Base-by-base conservation (phyloP, 805 yeast species). In the Yamadazyma paraphyllophila region DNA sequence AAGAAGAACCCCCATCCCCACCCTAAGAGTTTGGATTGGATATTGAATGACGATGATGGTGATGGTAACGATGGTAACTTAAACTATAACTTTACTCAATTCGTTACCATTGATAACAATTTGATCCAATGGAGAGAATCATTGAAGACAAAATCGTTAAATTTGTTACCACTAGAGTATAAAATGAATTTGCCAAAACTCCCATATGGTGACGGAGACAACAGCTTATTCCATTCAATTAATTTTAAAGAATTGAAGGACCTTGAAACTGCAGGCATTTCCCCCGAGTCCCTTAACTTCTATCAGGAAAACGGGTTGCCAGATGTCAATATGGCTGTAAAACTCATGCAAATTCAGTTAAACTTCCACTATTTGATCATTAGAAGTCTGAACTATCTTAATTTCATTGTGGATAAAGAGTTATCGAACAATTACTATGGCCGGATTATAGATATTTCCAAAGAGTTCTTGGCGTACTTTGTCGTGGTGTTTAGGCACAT, bases 1-100 rank as follows among this genome's bases (percentile, higher is more conserved):
- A 50, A 53, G 4, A 52, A 56, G 36, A 47, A 48, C 12, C 32
- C 38, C 3, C 43, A 38, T 16, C 37, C 30, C 7, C 59, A 60
- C 35, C 59, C 60, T 13, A 55, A 55, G 32, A 60, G 53, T 32
- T 57, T 71, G 25, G 76, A 71, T 48, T 69, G 74, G 73, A 69
- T 71, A 17, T 58, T 71, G 37, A 70, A 70, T 46, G 74, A 72
- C 47, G 74, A 71, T 49, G 77, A 70, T 49, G 77, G 77, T 16
- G 77, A 71, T 49, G 76, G 77, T 6, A 71, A 70, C 47, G 77
- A 71, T 52, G 77, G 77, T 3, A 71, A 72, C 45, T 63, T 72
- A 50, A 72, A 72, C 46, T 71, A 72, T 55, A 71, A 72, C 48
- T 71, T 66, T 48, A 64, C 63, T 41, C 77, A 72, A 46, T 72